Evolutionary conservation across 2,329 filamentous ascomycete genomes (phyloP), one percentile per base, ranked within the genome.

Genomic region (Botrytis medusae): DNA sequence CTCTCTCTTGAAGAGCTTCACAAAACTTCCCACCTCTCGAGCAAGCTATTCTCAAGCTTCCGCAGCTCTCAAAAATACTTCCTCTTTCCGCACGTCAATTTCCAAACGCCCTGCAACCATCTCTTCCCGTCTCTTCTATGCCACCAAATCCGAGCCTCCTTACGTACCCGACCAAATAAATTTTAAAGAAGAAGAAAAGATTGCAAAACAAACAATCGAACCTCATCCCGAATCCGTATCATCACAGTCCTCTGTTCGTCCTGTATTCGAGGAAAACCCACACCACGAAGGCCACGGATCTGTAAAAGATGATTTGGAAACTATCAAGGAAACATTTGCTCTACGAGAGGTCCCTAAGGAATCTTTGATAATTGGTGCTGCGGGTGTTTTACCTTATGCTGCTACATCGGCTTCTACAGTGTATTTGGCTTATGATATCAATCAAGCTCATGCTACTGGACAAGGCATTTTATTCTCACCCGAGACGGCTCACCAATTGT

Each of bases 381-480:
- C 92, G 9, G 94, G 94, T 79, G 91, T 97, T 1, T 79, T 97
- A 8, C 94, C 96, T 63, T 98, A 97, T 83, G 85, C 97, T 16
- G 92, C 87, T 60, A 98, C 95, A 7, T 97, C 94, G 0, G 80
- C 95, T 4, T 89, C 93, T 48, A 97, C 95, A 0, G 87, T 97
- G 71, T 94, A 90, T 81, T 90, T 97, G 57, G 90, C 93, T 4
- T 97, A 91, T 87, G 90, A 96, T 79, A 89, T 97, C 76, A 95
- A 94, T 81, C 90, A 91, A 75, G 84, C 88, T 1, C 84, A 84
- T 80, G 86, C 88, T 1, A 84, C 85, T 25, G 93, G 92, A 46
- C 85, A 86, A 22, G 87, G 88, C 42, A 85, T 92, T 69, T 80
- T 94, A 61, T 87, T 96, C 80, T 89, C 85, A 73, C 76, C 90